These are phyloP conservation scores for Backusella luteola DNA, from an alignment of 192 early-diverging fungal genomes.

Conservation along the genomic window DNA sequence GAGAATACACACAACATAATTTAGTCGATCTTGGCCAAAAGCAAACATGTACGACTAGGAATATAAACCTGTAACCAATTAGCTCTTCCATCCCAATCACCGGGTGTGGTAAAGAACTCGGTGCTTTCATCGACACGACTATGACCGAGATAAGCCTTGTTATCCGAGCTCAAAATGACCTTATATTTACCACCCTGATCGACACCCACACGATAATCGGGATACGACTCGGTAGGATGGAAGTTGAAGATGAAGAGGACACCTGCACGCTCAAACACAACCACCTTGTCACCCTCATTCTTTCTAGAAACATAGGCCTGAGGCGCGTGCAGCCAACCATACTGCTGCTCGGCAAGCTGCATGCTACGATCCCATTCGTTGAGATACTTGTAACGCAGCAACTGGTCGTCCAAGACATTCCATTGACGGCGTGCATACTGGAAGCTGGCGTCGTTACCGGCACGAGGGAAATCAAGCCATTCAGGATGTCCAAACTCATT, in stretches of 20 bases:
- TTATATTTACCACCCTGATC: constrained; percentile 68
- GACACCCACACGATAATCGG: constrained; percentile 86
- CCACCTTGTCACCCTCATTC: constrained; percentile 92
- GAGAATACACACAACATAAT: background rate
- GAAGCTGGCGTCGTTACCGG: constrained; percentile 85
- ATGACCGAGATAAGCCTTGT: constrained; percentile 75
- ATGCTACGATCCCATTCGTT: constrained; percentile 88
- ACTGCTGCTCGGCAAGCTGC: constrained; percentile 68
- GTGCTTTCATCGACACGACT: constrained; percentile 62
- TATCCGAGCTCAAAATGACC: constrained; percentile 81
- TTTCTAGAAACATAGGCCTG: constrained; percentile 86
- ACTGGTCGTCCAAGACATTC: constrained; percentile 84
- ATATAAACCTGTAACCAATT: constrained; percentile 86
- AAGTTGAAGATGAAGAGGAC: constrained; percentile 96
- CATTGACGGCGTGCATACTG: constrained; percentile 95
- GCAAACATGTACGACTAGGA: constrained; percentile 69
- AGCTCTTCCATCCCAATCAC: constrained; percentile 68
- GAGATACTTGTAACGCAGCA: constrained; percentile 91
- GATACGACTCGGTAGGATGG: constrained; percentile 78
- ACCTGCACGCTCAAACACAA: constrained; percentile 89
- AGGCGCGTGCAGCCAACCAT: constrained; percentile 63
- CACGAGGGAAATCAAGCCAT: constrained; percentile 98
- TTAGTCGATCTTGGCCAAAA: constrained; percentile 40
- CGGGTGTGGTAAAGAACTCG: constrained; percentile 67
- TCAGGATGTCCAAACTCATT: constrained; percentile 99